Evolutionary conservation across 495 filamentous ascomycete genomes (phyloP), one percentile per base, ranked within the genome.

Genomic region (Penicillium lagena): DNA sequence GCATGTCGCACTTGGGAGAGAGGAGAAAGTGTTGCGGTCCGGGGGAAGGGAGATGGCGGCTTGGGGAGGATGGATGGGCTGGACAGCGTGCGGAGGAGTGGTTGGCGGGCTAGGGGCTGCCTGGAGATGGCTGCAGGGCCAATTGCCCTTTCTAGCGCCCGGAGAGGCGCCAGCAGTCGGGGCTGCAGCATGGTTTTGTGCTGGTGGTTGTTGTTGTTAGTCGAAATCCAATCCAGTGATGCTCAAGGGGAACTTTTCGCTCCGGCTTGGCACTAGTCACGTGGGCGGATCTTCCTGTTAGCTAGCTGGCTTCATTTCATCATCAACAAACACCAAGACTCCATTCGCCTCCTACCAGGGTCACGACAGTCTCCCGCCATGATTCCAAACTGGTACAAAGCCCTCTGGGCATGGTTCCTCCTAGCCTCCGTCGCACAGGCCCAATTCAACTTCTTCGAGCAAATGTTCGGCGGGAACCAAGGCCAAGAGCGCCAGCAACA

Each of bases 381-480:
- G 68, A 29, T 67, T 7, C 45, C 42, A 33, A 52, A 46, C 44
- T 52, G 44, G 38, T 29, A 58, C 15, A 52, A 53, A 31, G 37
- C 58, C 37, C 54, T 73, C 2, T 70, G 62, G 55, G 58, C 64
- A 43, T 49, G 81, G n/a, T 52, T 81, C 33, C 58, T 80, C 46
- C 56, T 80, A 33, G 59, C 68, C 10, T 54, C 73, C 29, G 46
- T 72, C 12, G 72, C 72, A 9, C 57, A 67, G 47, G 84, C 82
- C 11, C 90, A 95, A 67, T 95, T 95, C 70, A 78, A 82, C 59
- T 88, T 90, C 76, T 90, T 90, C 70, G 89, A 96, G 53, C 86
- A 95, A 49, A 86, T 88, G 82, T 88, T 88, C 60, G 68, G 73
- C 46, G 75, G 75, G 59, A 58, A 64, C 39, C 70, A 71, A 36